Evolutionary conservation across 164 flowering plant genomes (phyloP), one percentile per base, ranked within the genome.

Genomic region (Litsea cubeba): DNA sequence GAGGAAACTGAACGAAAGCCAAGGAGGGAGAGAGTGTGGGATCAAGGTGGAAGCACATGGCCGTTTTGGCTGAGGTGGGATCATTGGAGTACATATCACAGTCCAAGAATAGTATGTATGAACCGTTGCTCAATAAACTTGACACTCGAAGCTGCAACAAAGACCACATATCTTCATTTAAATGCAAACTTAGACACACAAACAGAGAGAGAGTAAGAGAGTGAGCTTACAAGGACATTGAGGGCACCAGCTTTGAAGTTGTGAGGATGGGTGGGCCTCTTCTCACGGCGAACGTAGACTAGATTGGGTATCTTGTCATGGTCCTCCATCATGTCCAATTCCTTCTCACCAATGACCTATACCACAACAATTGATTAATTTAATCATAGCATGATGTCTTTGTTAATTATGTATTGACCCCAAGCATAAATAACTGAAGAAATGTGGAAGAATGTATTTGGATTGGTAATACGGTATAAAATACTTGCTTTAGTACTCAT

Each of bases 1-100:
- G 86, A 68, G 84, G 86, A 71, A 77, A 84, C 32, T 84, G 86
- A 24, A 74, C 83, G 46, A 63, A 84, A 6, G 82, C 75, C 26
- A 82, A 32, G 7, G 76, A 35, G 12, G 46, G 62, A 40, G 46
- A 40, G 46, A 40, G 11, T 40, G 10, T 8, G 11, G 46, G 11
- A 40, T 8, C 46, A 40, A 40, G 46, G 10, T 40, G 46, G 46
- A 40, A 40, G 11, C 46, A 40, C 46, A 40, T 40, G 46, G 46
- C 46, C 0, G 46, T 2, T 8, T 40, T 40, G 11, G 46, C 46
- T 40, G 46, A 40, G 46, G 46, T 40, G 46, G 46, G 11, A 40
- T 40, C 46, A 8, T 40, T 40, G 46, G 46, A 32, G 54, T 79
- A 79, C 82, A 80, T 82, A 68, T 84, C 87, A 17, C 87, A 82